Base-by-base conservation (phyloP, 2,329 filamentous ascomycete species). In the Verticillium nubilum region DNA sequence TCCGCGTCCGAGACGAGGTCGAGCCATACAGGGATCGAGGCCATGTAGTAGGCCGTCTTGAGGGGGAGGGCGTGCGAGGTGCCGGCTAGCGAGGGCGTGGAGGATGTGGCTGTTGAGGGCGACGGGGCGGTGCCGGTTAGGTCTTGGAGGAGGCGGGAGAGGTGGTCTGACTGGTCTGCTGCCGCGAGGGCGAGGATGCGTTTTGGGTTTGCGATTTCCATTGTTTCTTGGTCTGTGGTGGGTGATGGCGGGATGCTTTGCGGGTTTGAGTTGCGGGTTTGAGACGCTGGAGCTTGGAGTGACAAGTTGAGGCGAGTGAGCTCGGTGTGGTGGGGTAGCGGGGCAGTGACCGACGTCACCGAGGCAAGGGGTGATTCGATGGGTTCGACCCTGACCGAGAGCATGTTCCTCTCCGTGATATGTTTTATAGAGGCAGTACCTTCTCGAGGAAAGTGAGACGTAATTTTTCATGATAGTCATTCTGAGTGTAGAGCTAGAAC, bases 11-110 rank as follows among this genome's bases (percentile, higher is more conserved):
- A 67, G 60, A 87, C 77, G 53, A 87, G 76, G 67, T 90, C 87
- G n/a, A 89, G 77, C 87, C 87, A 90, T 64, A 89, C 77, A 52
- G 86, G 85, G 3, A 89, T 76, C 0, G 76, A 76, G 58, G 84
- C 79, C 26, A 73, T 78, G 74, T 89, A 89, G 75, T 89, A 89
- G 15, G 75, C 66, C 23, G 85, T 89, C 61, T 78, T 77, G 58
- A 89, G 73, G 9, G 72, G 61, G 31, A 86, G 78, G 52, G 73
- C 69, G 66, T 88, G 86, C 17, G 86, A 85, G 33, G 78, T 80
- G 27, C 87, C 86, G 1, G 86, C 86, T 31, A 87, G 74, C 2
- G 77, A 74, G 35, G 56, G 56, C 35, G 35, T 28, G 2, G 73
- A 67, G 7, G 70, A 72, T 7, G 56, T 52, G 26, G 56, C 47